Evolutionary conservation across 805 yeast species (phyloP).

Genomic region (Clavispora santaluciae): DNA sequence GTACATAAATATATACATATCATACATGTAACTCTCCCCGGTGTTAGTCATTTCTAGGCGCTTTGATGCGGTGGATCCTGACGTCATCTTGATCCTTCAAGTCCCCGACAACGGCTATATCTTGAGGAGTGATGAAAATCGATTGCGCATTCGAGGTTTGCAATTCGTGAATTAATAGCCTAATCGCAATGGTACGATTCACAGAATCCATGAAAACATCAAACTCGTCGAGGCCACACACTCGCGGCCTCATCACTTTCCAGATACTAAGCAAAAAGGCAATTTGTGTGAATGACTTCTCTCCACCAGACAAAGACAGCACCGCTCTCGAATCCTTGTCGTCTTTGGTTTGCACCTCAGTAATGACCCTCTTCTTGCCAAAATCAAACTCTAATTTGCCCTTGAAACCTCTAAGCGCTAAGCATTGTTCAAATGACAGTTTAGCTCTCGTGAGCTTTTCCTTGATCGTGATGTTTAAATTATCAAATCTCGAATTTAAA

Average conservation of each 20-base stretch:
- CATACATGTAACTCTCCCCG: background rate
- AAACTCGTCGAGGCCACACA: conserved; percentile 91
- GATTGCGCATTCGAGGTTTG: conserved; percentile 70
- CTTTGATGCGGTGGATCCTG: conserved; percentile 55
- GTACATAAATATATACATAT: background rate
- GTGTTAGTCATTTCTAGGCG: conserved; percentile 27
- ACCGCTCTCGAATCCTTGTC: conserved; percentile 61
- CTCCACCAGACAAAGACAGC: conserved; percentile 92
- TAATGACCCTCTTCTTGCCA: conserved; percentile 43
- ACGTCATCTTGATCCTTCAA: conserved; percentile 46
- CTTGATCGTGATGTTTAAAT: conserved; percentile 29
- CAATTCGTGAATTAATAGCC: conserved; percentile 65
- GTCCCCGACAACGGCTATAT: conserved; percentile 67
- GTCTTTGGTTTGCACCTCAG: conserved; percentile 58
- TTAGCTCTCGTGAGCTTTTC: conserved; percentile 29
- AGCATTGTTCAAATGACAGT: conserved; percentile 49
- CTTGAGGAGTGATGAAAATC: conserved; percentile 91
- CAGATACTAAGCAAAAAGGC: conserved; percentile 85
- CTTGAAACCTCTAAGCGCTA: conserved; percentile 63
- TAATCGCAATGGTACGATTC: conserved; percentile 75
- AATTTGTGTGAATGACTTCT: conserved; percentile 89
- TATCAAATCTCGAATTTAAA: conserved; percentile 27
- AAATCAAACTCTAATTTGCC: conserved; percentile 69
- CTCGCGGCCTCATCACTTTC: conserved; percentile 84
- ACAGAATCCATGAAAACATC: conserved; percentile 98